Evolutionary conservation across 768 basidiomycete species (phyloP), one percentile per base, ranked within the genome.

Genomic region (Clitopilus hobsonii): DNA sequence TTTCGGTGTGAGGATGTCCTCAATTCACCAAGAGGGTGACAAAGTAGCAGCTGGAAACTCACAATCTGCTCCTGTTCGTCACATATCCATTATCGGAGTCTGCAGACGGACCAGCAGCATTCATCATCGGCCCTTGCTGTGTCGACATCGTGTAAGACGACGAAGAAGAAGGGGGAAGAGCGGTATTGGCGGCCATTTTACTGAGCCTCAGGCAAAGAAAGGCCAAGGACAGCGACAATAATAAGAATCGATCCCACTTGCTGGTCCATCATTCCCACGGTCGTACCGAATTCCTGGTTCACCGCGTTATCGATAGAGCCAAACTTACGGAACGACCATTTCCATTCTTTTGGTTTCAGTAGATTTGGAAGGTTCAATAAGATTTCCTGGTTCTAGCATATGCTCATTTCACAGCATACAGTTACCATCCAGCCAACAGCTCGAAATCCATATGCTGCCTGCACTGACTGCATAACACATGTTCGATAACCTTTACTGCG

Each of bases 31-130:
- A 36, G 32, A n/a, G n/a, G n/a, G n/a, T n/a, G n/a, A n/a, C n/a
- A n/a, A n/a, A n/a, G n/a, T n/a, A n/a, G n/a, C n/a, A n/a, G n/a
- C n/a, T n/a, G n/a, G n/a, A n/a, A n/a, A 74, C 74, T 69, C 62
- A 77, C 75, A 77, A 63, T 51, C 73, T 60, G 60, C 74, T 71
- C 62, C 74, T 69, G 52, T 75, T 59, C n/a, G 49, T n/a, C 6
- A 59, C 55, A 49, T 62, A 62, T 27, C 49, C 25, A 32, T 18
- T 51, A 29, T 27, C 26, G 24, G 23, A 24, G 14, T 10, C 30
- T n/a, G 22, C 49, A n/a, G 49, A 47, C 5, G 38, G 49, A 8
- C 47, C 56, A 13, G 50, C 50, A 30, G 1, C 49, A n/a, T 26
- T 56, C 26, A 41, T 30, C 26, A 27, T 20, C 24, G 29, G 57